Percentiles rank a stretch among this genome's conserved stretches.
These are phyloP conservation scores for Quercus suber DNA, from an alignment of 306 rosid genomes.

Conservation along the genomic window DNA sequence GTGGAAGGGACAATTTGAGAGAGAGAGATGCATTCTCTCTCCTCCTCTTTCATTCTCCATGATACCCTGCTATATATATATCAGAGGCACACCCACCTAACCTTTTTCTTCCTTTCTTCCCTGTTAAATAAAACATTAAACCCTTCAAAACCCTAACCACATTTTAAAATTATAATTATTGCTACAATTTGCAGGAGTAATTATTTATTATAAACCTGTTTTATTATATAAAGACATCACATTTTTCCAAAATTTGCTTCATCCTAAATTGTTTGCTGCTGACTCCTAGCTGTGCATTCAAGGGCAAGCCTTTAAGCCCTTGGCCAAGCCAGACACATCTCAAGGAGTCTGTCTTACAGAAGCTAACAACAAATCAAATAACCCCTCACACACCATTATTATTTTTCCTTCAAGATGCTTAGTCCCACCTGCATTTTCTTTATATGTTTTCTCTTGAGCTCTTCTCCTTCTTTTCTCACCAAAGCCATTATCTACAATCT, in stretches of 20 bases:
- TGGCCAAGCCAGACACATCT: constrained; percentile 9
- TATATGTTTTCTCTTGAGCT: constrained; percentile 35
- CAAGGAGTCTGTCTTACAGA: constrained; percentile 22
- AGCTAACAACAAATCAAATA: neutral
- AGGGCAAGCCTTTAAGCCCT: constrained; percentile 12
- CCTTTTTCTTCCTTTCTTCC: constrained; percentile 8
- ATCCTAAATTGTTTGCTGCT: constrained; percentile 12
- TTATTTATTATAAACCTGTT: neutral
- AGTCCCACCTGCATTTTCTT: constrained; percentile 66
- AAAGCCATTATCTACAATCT: constrained; percentile 61
- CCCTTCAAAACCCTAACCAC: constrained; percentile 32
- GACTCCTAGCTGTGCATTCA: constrained; percentile 15
- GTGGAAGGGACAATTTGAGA: constrained; percentile 28
- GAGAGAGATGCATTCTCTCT: neutral
- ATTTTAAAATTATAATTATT: constrained; percentile 8
- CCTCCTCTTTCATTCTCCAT: constrained; percentile 1
- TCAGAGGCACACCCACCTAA: neutral
- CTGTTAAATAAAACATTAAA: constrained; percentile 5
- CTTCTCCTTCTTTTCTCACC: constrained; percentile 36
- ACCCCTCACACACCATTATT: constrained; percentile 18
- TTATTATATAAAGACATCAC: constrained; percentile 42
- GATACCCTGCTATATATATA: neutral
- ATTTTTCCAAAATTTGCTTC: constrained; percentile 35
- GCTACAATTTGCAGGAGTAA: no score
- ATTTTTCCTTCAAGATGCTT: constrained; percentile 46